These are phyloP conservation scores for Arabidopsis thaliana DNA, from an alignment of 345 rosid species.

Conservation along the genomic window DNA sequence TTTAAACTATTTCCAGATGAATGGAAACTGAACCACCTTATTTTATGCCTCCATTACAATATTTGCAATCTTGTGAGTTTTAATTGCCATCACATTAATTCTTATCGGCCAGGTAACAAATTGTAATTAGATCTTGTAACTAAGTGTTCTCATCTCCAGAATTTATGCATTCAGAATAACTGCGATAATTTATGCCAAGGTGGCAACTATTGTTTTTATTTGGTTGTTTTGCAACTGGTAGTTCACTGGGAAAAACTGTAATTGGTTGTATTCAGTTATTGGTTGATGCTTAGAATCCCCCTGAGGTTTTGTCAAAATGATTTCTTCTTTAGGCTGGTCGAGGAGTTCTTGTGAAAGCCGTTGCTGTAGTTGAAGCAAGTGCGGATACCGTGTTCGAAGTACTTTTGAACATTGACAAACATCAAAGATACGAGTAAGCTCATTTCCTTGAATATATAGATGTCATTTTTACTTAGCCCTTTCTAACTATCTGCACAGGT, in stretches of 20 bases:
- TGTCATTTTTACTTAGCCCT: slow-evolving; percentile 36
- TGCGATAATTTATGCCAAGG: not conserved
- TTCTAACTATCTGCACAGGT: slow-evolving; percentile 64
- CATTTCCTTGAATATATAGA: slow-evolving; percentile 23
- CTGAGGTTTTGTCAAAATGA: slow-evolving; percentile 16
- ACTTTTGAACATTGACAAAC: slow-evolving; percentile 70
- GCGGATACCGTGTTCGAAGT: slow-evolving; percentile 92
- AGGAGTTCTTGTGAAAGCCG: slow-evolving; percentile 88
- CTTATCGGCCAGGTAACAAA: slow-evolving; percentile 21
- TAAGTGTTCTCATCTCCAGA: slow-evolving; percentile 22
- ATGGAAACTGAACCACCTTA: slow-evolving; percentile 9
- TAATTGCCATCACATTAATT: not conserved
- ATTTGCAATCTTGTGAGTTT: slow-evolving; percentile 11
- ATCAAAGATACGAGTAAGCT: slow-evolving; percentile 88
- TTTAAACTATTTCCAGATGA: slow-evolving; percentile 16
- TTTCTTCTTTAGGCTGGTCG: slow-evolving; percentile 61
- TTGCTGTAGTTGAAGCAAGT: slow-evolving; percentile 82
- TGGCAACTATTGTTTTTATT: slow-evolving; percentile 3
- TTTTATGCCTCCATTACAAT: slow-evolving; percentile 2
- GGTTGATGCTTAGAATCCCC: not conserved
- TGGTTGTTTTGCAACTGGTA: slow-evolving; percentile 23
- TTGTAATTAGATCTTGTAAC: slow-evolving; percentile 16
- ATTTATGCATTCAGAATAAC: slow-evolving; percentile 2
- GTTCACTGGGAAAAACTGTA: not conserved
- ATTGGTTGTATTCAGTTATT: slow-evolving; percentile 5